phyloP scores from a whole-genome alignment of 164 flowering plant species.

The grape (Vitis vinifera) region DNA sequence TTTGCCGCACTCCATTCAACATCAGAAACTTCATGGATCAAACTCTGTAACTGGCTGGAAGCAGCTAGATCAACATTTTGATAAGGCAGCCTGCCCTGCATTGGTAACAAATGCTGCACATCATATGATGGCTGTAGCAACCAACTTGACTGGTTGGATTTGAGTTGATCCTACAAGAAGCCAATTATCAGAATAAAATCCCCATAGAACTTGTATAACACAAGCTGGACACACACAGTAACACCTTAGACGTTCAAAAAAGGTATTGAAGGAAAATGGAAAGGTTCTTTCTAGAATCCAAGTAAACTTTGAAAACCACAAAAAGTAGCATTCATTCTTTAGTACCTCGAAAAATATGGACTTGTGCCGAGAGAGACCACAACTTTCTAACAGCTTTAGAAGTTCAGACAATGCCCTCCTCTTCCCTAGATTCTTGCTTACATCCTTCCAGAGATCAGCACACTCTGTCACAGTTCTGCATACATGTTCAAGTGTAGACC shows the following conservation, averaged over 20 bases:
- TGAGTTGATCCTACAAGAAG: constrained; percentile 34
- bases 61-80: constrained; percentile 10
- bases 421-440: constrained; percentile 43
- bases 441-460: constrained; percentile 61
- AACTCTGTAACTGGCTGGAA: constrained; percentile 9
- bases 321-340: neutral
- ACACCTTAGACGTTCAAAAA: too few relatives aligned
- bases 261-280: neutral
- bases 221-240: neutral
- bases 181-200: neutral
- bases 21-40: constrained; percentile 13
- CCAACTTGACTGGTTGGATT: constrained; percentile 38
- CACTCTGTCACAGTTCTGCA: constrained; percentile 34
- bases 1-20: constrained; percentile 61
- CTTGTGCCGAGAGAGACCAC: constrained; percentile 70
- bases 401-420: constrained; percentile 65
- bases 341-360: constrained; percentile 49
- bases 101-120: constrained; percentile 54
- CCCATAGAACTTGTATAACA: neutral
- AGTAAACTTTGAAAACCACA: neutral
- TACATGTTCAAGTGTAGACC: constrained; percentile 47
- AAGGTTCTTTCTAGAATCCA: neutral
- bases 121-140: constrained; percentile 70
- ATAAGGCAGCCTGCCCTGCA: constrained; percentile 17
- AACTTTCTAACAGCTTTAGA: constrained; percentile 59